A percentile compares a stretch with the other conserved stretches of the same genome.
Conservation (phyloP, 495 filamentous ascomycete species). For the Peziza echinospora region DNA sequence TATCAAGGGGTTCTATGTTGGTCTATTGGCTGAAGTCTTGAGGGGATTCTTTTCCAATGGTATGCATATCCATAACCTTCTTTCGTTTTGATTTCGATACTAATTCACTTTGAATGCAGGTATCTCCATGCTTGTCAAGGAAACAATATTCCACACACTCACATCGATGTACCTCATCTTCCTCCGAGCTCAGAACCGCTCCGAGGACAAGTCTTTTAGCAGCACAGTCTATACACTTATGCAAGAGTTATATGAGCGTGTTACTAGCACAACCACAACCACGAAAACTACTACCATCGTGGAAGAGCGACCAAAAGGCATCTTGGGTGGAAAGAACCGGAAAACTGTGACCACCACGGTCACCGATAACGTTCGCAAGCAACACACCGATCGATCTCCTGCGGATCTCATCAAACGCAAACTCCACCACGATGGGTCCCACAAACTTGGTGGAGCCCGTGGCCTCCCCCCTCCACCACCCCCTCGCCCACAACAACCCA, state of each 20-base stretch:
- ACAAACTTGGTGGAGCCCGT: neutral
- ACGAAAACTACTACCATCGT: neutral
- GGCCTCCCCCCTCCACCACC: neutral
- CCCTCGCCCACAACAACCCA: neutral
- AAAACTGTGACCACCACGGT: neutral
- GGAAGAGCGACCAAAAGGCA: neutral
- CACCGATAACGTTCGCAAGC: neutral
- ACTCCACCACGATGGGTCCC: neutral
- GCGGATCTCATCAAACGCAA: neutral
- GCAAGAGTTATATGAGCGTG: constrained; percentile 2
- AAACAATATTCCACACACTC: constrained; percentile 52
- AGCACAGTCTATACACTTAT: constrained; percentile 9
- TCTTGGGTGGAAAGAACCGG: neutral
- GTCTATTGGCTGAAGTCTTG: constrained; percentile 51
- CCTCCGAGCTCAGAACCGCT: constrained; percentile 16
- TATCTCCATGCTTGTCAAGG: constrained; percentile 76
- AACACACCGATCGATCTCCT: neutral
- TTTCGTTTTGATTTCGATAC: neutral
- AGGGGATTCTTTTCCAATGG: constrained; percentile 72
- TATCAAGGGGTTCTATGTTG: constrained; percentile 48
- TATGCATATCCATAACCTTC: constrained; percentile 1
- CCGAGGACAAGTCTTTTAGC: constrained; percentile 12
- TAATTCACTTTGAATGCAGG: constrained; percentile 18
- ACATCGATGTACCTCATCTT: constrained; percentile 43
- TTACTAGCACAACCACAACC: neutral